A percentile compares a stretch with the other conserved stretches of the same genome.
Evolutionary conservation across 805 yeast genomes (phyloP).

Genomic region (Priceomyces medius): DNA sequence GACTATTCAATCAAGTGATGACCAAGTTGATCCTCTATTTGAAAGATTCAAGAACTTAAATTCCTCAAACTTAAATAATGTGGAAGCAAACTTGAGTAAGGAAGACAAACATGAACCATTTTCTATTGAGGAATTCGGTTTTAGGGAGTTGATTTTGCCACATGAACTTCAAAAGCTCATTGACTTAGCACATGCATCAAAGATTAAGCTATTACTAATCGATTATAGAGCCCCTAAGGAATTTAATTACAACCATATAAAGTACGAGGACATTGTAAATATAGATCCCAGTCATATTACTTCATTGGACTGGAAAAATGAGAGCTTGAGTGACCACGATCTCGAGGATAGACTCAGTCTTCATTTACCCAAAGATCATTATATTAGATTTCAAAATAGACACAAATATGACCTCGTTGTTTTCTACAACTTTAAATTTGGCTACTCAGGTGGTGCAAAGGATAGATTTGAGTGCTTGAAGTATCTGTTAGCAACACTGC

Average conservation of each 20-base stretch:
- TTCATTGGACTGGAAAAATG: slow-evolving; percentile 22
- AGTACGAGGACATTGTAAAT: slow-evolving; percentile 58
- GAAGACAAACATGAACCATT: neutral
- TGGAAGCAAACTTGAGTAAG: neutral
- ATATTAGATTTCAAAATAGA: slow-evolving; percentile 51
- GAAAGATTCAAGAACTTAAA: slow-evolving; percentile 24
- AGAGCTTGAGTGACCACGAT: slow-evolving; percentile 55
- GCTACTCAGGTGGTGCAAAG: slow-evolving; percentile 18
- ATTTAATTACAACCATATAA: slow-evolving; percentile 64
- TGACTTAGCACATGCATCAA: neutral
- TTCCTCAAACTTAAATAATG: neutral
- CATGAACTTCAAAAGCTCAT: slow-evolving; percentile 16
- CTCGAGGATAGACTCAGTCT: slow-evolving; percentile 61
- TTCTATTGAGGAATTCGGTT: slow-evolving; percentile 9
- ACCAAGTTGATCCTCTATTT: slow-evolving; percentile 22
- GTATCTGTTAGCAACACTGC: slow-evolving; percentile 23
- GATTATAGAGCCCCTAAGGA: slow-evolving; percentile 67
- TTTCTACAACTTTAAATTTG: slow-evolving; percentile 54
- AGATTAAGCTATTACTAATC: slow-evolving; percentile 49
- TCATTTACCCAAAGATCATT: slow-evolving; percentile 57
- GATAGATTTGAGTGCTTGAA: slow-evolving; percentile 37
- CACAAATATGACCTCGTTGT: slow-evolving; percentile 61
- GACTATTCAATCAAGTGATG: neutral
- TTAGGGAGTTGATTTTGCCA: slow-evolving; percentile 19
- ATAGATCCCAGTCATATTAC: slow-evolving; percentile 58